Percentiles rank a stretch among this genome's conserved stretches.
These are phyloP conservation scores for Elsinoe arachidis DNA, from an alignment of 2,329 filamentous ascomycete species.

Conservation along the genomic window DNA sequence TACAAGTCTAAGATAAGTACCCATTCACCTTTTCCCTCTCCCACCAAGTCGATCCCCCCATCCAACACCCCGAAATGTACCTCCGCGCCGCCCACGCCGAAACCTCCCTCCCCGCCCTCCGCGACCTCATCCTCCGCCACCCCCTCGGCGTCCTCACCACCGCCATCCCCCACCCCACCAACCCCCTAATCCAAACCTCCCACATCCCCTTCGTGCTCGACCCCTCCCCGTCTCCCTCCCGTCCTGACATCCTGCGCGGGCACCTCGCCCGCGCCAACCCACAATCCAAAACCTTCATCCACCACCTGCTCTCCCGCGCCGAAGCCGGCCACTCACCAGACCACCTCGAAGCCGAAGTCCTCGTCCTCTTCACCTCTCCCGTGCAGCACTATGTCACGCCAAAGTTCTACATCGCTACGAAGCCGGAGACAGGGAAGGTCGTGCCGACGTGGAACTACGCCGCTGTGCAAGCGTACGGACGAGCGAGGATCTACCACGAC, in stretches of 20 bases:
- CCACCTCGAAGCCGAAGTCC: slow-evolving; percentile 43
- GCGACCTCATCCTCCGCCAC: slow-evolving; percentile 49
- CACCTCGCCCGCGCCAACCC: slow-evolving; percentile 57
- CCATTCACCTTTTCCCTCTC: background rate
- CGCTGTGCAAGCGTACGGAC: slow-evolving; percentile 56
- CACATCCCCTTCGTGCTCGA: slow-evolving; percentile 56
- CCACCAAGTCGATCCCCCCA: background rate
- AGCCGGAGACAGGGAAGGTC: slow-evolving; percentile 55
- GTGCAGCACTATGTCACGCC: slow-evolving; percentile 59
- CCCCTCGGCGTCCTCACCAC: slow-evolving; percentile 57
- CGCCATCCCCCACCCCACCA: slow-evolving; percentile 43
- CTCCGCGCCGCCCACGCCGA: slow-evolving; percentile 49
- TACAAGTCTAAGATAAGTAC: background rate
- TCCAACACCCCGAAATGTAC: slow-evolving; percentile 41
- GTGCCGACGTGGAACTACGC: slow-evolving; percentile 65
- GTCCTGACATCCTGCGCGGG: slow-evolving; percentile 45
- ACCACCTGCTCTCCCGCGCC: slow-evolving; percentile 22
- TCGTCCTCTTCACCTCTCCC: slow-evolving; percentile 51
- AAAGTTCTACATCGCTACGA: slow-evolving; percentile 59
- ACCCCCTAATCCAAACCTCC: slow-evolving; percentile 48
- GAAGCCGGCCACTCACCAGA: slow-evolving; percentile 21
- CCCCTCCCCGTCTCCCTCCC: slow-evolving; percentile 34
- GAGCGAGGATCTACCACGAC: slow-evolving; percentile 46
- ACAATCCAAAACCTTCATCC: slow-evolving; percentile 53
- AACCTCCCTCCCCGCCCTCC: slow-evolving; percentile 39